These are phyloP conservation scores for Lactifluus subvellereus DNA, from an alignment of 768 basidiomycete genomes.

Conservation along the genomic window DNA sequence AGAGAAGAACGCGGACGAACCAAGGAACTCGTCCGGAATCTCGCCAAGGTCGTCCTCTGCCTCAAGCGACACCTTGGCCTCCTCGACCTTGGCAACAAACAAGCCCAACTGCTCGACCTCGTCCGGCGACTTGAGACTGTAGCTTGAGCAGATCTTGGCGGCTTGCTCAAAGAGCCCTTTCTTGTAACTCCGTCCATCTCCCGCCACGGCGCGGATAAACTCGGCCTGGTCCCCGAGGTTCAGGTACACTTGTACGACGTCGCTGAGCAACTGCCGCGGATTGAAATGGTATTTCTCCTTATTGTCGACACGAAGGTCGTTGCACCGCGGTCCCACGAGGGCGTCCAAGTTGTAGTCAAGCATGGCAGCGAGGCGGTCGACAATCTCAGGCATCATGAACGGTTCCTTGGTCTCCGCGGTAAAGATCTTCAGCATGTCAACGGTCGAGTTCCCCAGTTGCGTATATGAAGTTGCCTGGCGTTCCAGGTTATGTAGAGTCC, in stretches of 20 bases:
- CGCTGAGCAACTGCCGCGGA: conserved; percentile 72
- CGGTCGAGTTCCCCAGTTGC: conserved; percentile 79
- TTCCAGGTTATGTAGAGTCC: conserved; percentile 72
- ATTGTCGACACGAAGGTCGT: conserved; percentile 79
- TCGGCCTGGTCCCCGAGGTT: conserved; percentile 76
- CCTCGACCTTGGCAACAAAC: conserved; percentile 83
- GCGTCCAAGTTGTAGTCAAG: conserved; percentile 89
- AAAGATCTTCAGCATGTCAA: conserved; percentile 87
- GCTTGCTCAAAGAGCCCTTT: conserved; percentile 80
- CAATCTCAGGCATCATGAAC: conserved; percentile 95
- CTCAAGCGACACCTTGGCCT: conserved; percentile 67
- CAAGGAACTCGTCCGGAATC: conserved; percentile 91
- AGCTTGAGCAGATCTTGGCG: conserved; percentile 54
- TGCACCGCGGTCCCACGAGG: conserved; percentile 83
- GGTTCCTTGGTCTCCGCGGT: conserved; percentile 87
- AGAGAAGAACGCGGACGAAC: conserved; percentile 39
- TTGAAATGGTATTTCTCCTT: conserved; percentile 87
- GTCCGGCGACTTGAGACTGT: conserved; percentile 62
- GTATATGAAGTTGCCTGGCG: conserved; percentile 81
- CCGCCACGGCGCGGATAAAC: conserved; percentile 83
- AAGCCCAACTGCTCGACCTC: conserved; percentile 66
- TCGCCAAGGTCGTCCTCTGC: conserved; percentile 92
- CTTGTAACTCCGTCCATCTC: conserved; percentile 89
- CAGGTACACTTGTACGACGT: conserved; percentile 85
- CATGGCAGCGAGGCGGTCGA: conserved; percentile 93